These are phyloP conservation scores for Rostrohypoxylon terebratum DNA, from an alignment of 495 filamentous ascomycete genomes.

Conservation along the genomic window DNA sequence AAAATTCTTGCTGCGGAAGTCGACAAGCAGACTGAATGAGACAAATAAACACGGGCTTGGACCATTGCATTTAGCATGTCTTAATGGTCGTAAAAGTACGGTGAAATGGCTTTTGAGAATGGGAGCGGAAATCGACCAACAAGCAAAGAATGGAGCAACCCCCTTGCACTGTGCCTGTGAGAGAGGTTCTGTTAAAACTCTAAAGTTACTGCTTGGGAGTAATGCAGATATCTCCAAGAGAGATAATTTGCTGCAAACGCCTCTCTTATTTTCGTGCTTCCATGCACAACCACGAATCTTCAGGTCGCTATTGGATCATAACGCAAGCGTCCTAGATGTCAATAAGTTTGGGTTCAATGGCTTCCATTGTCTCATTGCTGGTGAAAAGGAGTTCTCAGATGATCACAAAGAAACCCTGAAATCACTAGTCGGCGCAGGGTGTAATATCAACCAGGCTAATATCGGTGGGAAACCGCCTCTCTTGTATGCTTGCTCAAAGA, in stretches of 20 bases:
- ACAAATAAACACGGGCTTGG: too few species aligned
- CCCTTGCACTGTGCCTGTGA: too few species aligned
- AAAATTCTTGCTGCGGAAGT: too few species aligned
- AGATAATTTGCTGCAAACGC: not conserved
- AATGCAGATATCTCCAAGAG: conserved; percentile 17
- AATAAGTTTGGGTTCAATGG: not conserved
- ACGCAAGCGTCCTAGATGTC: not conserved
- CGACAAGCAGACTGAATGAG: too few species aligned
- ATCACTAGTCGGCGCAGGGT: not conserved
- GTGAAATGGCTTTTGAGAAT: too few species aligned
- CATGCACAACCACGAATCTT: not conserved
- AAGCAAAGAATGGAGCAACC: too few species aligned
- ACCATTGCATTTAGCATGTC: too few species aligned
- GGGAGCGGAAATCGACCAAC: too few species aligned
- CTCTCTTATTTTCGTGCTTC: conserved; percentile 9
- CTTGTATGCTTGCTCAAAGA: not conserved
- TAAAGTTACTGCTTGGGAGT: not conserved
- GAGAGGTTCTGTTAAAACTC: too few species aligned
- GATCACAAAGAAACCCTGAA: not conserved
- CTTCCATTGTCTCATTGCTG: conserved; percentile 4
- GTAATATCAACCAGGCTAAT: conserved; percentile 12
- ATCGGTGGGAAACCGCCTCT: not conserved
- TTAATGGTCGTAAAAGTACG: too few species aligned
- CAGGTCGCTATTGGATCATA: not conserved
- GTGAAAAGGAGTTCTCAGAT: not conserved